Percentiles rank a stretch among this genome's conserved stretches.
These are phyloP conservation scores for Escallonia rubra DNA, from an alignment of 129 eudicot genomes.

Conservation along the genomic window DNA sequence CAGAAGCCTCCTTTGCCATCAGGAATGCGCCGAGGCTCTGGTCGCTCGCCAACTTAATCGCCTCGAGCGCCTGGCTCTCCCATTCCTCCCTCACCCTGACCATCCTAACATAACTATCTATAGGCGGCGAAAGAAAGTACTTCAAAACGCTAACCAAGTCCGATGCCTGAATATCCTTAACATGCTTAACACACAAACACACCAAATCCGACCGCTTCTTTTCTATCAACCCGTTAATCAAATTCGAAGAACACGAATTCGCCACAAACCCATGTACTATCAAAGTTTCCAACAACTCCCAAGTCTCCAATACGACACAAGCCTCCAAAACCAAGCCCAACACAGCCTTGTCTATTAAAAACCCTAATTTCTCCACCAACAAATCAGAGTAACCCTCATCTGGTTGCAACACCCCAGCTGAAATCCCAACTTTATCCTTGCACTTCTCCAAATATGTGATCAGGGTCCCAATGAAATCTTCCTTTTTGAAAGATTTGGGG, in stretches of 20 bases:
- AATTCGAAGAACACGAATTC: conserved; percentile 24
- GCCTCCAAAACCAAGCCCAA: conserved; percentile 59
- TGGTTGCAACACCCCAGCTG: not conserved
- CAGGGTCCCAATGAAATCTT: conserved; percentile 28
- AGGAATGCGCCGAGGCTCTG: conserved; percentile 16
- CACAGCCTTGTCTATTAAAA: conserved; percentile 50
- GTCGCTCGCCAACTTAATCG: conserved; percentile 44
- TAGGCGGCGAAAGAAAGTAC: conserved; percentile 51
- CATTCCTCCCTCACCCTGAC: conserved; percentile 56
- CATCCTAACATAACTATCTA: conserved; percentile 41
- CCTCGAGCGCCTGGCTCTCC: conserved; percentile 53
- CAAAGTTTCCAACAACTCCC: conserved; percentile 54
- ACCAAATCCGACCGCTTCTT: conserved; percentile 52
- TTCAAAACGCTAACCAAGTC: conserved; percentile 56
- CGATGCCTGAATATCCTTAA: conserved; percentile 36
- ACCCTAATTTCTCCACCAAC: conserved; percentile 36
- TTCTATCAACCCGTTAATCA: conserved; percentile 48
- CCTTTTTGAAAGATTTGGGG: conserved; percentile 27
- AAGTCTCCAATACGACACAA: conserved; percentile 47
- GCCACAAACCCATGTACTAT: conserved; percentile 38
- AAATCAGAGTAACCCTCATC: conserved; percentile 20
- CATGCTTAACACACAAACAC: conserved; percentile 57
- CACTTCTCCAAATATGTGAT: conserved; percentile 26
- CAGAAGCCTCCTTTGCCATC: conserved; percentile 57
- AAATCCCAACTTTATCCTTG: conserved; percentile 31